Evolutionary conservation across 2,329 filamentous ascomycete species (phyloP), one percentile per base, ranked within the genome.

Genomic region (Monilinia aucupariae): DNA sequence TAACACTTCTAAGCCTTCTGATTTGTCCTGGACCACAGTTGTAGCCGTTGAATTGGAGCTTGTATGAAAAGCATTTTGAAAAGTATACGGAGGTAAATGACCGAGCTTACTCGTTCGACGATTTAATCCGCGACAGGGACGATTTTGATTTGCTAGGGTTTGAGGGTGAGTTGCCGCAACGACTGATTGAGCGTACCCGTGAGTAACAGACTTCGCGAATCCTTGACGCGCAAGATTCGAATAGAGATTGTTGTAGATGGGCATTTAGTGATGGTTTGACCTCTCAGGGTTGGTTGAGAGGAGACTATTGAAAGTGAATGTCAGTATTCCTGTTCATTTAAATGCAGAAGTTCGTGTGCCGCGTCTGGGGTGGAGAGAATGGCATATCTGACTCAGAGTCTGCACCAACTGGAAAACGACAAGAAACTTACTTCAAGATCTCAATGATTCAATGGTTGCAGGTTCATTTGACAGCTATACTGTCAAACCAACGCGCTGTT

Each of bases 391-490:
- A 58, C 51, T 62, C 51, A 22, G n/a, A 51, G 20, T 32, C 45
- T 45, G 27, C 3, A 30, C 37, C n/a, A 60, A n/a, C 17, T 15
- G 20, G 45, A 22, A 34, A 37, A 22, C 64, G 72, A 34, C 1
- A 6, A 10, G 22, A 43, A 34, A 37, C 62, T 48, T 55, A 64
- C 62, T 69, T 68, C 52, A 63, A 65, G 61, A 69, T 70, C 69
- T 73, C 71, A 71, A 68, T 63, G 53, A 65, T 66, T 59, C 65
- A 56, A 62, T 56, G 61, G 67, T 66, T 92, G 91, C 92, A 97
- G 91, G 91, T 94, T 96, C 92, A 96, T 96, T 91, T 93, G 91
- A 96, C 91, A 92, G 91, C 88, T 76, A 75, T 79, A 87, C 87
- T 90, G 90, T 82, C 91, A 94, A 96, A 88, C 82, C 91, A 96